phyloP scores from a whole-genome alignment of 768 basidiomycete species.

The Phlebiopsis gigantea region DNA sequence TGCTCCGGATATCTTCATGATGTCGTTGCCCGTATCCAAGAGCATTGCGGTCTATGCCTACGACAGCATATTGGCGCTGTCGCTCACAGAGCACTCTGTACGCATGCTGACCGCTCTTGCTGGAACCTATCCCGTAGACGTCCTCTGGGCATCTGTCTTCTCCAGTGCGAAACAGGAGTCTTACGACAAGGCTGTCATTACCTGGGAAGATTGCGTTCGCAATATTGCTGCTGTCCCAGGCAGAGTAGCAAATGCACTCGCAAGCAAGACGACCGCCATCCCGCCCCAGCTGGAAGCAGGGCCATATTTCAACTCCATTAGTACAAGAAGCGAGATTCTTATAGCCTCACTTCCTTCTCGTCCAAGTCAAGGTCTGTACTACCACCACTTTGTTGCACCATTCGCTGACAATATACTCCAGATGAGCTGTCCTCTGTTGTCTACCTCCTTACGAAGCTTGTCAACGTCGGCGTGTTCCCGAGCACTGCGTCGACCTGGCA shows the following conservation, averaged over 20 bases:
- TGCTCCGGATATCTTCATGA: constrained; percentile 58
- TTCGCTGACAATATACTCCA: constrained; percentile 16
- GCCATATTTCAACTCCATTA: constrained; percentile 49
- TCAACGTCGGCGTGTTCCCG: constrained; percentile 64
- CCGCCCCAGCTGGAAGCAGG: constrained; percentile 51
- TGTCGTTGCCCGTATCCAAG: constrained; percentile 43
- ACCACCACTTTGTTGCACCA: background rate
- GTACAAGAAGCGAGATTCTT: constrained; percentile 47
- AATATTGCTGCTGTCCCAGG: constrained; percentile 60
- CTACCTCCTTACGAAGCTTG: constrained; percentile 61
- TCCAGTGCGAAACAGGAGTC: constrained; percentile 16
- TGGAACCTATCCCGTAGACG: constrained; percentile 62
- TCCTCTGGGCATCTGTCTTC: constrained; percentile 53
- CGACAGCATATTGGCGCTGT: constrained; percentile 51
- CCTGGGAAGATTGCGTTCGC: constrained; percentile 78
- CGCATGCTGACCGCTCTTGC: constrained; percentile 49
- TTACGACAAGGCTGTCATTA: constrained; percentile 27
- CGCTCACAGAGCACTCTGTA: constrained; percentile 45
- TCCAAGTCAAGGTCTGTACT: constrained; percentile 36
- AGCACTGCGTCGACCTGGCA: constrained; percentile 39
- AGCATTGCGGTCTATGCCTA: constrained; percentile 57
- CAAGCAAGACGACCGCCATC: constrained; percentile 29
- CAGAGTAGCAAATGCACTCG: constrained; percentile 73
- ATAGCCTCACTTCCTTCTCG: constrained; percentile 39
- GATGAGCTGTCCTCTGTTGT: constrained; percentile 38